These are phyloP conservation scores for Ensete ventricosum DNA, from an alignment of 176 grass and related monocot species.

Conservation along the genomic window DNA sequence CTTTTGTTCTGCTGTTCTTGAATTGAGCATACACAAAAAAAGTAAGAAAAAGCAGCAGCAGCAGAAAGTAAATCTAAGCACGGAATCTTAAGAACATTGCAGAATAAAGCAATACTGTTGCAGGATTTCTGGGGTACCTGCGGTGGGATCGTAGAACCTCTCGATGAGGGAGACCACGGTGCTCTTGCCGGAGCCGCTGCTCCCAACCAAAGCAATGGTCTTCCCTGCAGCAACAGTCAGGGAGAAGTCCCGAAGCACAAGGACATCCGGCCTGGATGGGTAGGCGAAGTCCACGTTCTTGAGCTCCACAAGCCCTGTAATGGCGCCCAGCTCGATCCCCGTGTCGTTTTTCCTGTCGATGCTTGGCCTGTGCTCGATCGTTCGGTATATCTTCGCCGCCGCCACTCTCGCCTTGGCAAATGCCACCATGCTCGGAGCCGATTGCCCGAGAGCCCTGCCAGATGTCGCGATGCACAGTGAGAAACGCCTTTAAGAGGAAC, in stretches of 20 bases:
- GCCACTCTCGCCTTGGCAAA: slow-evolving; percentile 90
- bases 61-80: not conserved
- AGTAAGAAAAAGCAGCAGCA: too few relatives aligned
- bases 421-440: slow-evolving; percentile 83
- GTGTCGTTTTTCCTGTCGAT: slow-evolving; percentile 33
- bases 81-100: not conserved
- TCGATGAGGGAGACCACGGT: slow-evolving; percentile 94
- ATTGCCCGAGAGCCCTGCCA: slow-evolving; percentile 74
- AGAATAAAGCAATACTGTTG: not conserved
- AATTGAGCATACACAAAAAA: too few relatives aligned
- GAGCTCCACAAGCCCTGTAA: slow-evolving; percentile 62
- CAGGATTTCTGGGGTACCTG: slow-evolving; percentile 31
- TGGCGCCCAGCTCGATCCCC: slow-evolving; percentile 36
- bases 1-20: too few relatives aligned
- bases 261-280: slow-evolving; percentile 60
- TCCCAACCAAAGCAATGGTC: slow-evolving; percentile 89
- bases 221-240: slow-evolving; percentile 81
- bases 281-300: slow-evolving; percentile 68
- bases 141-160: slow-evolving; percentile 81
- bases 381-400: slow-evolving; percentile 77
- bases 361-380: slow-evolving; percentile 60
- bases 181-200: slow-evolving; percentile 95
- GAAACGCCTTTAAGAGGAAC: not conserved
- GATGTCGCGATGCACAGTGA: not conserved
- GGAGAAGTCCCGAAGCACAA: slow-evolving; percentile 52